A percentile compares a stretch with the other conserved stretches of the same genome.
These are phyloP conservation scores for Ogataea pignaliae DNA, from an alignment of 805 yeast species.

Conservation along the genomic window DNA sequence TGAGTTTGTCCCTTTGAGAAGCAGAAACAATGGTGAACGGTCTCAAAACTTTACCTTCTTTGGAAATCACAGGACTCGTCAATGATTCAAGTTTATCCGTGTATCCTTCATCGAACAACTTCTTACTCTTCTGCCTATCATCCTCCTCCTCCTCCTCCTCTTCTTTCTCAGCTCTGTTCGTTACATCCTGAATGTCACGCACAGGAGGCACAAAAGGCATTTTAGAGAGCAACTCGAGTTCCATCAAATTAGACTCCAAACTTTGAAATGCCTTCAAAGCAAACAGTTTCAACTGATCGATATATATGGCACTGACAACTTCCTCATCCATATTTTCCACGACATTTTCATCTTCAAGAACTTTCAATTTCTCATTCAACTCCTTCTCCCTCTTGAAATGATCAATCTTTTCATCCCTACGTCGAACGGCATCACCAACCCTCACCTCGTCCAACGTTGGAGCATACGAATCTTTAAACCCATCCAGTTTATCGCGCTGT, in stretches of 20 bases:
- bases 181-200: conserved; percentile 5
- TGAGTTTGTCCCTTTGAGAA: conserved; percentile 46
- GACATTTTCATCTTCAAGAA: conserved; percentile 34
- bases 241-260: conserved; percentile 60
- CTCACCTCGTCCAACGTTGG: conserved; percentile 40
- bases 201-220: conserved; percentile 30
- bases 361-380: conserved; percentile 39
- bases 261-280: conserved; percentile 50
- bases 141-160: conserved; percentile 6
- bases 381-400: conserved; percentile 58
- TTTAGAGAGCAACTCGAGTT: conserved; percentile 54
- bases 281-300: conserved; percentile 50
- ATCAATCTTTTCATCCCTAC: conserved; percentile 70
- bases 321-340: conserved; percentile 58
- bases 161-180: conserved; percentile 4
- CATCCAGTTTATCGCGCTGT: conserved; percentile 36
- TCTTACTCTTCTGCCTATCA: conserved; percentile 10
- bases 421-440: conserved; percentile 35
- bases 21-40: conserved; percentile 73
- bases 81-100: conserved; percentile 60
- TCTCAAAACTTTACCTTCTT: conserved; percentile 71
- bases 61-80: conserved; percentile 51
- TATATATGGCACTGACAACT: conserved; percentile 45
- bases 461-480: conserved; percentile 34
- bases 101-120: conserved; percentile 39